These are phyloP conservation scores for Pisolithus albus DNA, from an alignment of 768 basidiomycete genomes.

Conservation along the genomic window DNA sequence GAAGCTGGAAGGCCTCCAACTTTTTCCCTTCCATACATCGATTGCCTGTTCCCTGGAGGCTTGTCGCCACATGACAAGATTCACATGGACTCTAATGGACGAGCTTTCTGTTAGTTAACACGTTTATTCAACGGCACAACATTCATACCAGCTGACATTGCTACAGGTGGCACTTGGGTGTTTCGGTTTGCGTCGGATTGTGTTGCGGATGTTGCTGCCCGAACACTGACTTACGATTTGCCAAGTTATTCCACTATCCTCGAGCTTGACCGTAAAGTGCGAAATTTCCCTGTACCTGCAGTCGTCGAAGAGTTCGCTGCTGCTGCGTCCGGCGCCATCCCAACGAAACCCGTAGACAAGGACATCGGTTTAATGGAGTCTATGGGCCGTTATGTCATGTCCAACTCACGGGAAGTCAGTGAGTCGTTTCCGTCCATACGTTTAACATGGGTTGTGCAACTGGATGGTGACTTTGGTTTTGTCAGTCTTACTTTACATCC, in stretches of 20 bases:
- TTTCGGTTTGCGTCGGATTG: conserved; percentile 61
- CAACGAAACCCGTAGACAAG: conserved; percentile 7
- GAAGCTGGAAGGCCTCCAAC: conserved; percentile 66
- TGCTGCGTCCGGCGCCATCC: conserved; percentile 22
- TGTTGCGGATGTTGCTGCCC: conserved; percentile 54
- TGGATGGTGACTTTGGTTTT: background rate
- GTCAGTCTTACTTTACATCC: conserved; percentile 55
- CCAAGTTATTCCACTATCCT: conserved; percentile 60
- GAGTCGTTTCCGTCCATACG: conserved; percentile 11
- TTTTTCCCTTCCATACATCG: conserved; percentile 58
- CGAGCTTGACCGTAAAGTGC: conserved; percentile 64
- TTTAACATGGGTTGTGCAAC: background rate
- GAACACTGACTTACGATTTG: conserved; percentile 56
- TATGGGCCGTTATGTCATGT: conserved; percentile 35
- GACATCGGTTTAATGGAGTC: conserved; percentile 16
- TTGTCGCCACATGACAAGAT: conserved; percentile 5
- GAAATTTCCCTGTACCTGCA: conserved; percentile 55
- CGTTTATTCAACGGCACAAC: conserved; percentile 1
- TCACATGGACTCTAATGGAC: conserved; percentile 15
- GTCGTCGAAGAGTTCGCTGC: conserved; percentile 33
- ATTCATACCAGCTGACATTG: background rate
- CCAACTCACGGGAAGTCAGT: conserved; percentile 32
- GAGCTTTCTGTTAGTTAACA: conserved; percentile 19
- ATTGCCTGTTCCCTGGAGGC: conserved; percentile 52
- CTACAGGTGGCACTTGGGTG: conserved; percentile 51